A percentile compares a stretch with the other conserved stretches of the same genome.
Evolutionary conservation across 2,329 filamentous ascomycete genomes (phyloP).

Genomic region (Botryotinia globosa): DNA sequence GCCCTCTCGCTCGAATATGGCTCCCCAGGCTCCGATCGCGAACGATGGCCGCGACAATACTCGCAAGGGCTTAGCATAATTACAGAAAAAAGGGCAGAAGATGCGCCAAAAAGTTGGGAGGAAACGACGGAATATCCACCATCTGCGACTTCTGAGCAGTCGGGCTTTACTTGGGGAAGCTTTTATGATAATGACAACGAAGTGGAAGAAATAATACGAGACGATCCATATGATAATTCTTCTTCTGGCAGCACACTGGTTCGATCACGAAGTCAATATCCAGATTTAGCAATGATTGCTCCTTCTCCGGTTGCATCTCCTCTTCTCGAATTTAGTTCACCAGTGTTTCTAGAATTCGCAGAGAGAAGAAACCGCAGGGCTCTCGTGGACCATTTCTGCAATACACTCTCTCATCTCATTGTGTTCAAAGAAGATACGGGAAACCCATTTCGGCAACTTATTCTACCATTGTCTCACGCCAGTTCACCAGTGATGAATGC

Average conservation of each 20-base stretch:
- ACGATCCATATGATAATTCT: constrained; percentile 18
- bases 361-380: constrained; percentile 52
- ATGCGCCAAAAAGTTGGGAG: constrained; percentile 30
- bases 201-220: constrained; percentile 32
- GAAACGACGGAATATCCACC: constrained; percentile 27
- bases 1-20: constrained; percentile 27
- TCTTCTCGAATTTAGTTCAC: constrained; percentile 50
- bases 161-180: constrained; percentile 28
- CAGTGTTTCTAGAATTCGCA: constrained; percentile 56
- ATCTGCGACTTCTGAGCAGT: constrained; percentile 28
- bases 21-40: constrained; percentile 26
- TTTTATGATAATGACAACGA: constrained; percentile 26
- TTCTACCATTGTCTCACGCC: constrained; percentile 54
- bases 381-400: constrained; percentile 62
- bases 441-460: constrained; percentile 61
- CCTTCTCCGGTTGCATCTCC: constrained; percentile 27
- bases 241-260: constrained; percentile 24
- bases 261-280: constrained; percentile 34
- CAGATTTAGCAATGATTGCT: constrained; percentile 37
- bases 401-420: constrained; percentile 62
- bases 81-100: constrained; percentile 17
- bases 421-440: constrained; percentile 62
- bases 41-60: constrained; percentile 30
- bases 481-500: constrained; percentile 70
- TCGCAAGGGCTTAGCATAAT: constrained; percentile 25